Evolutionary conservation across 441 rosid genomes (phyloP).

Genomic region (Macaranga tanarius): DNA sequence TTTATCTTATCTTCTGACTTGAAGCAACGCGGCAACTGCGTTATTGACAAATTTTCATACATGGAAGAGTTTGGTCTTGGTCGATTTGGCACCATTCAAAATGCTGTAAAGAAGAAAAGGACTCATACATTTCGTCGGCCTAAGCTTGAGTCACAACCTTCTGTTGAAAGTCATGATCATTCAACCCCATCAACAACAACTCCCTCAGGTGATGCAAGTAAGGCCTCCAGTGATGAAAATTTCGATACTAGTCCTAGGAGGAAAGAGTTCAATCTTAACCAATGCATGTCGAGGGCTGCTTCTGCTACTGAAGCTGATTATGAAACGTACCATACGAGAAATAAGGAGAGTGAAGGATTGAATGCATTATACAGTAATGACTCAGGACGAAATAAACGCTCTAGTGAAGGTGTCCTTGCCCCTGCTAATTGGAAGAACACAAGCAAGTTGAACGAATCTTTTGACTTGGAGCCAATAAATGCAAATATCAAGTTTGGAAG

Average conservation of each 20-base stretch:
- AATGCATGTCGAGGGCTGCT: slow-evolving; percentile 49
- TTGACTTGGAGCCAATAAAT: slow-evolving; percentile 27
- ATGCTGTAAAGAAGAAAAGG: slow-evolving; percentile 67
- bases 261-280: slow-evolving; percentile 77
- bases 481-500: slow-evolving; percentile 28
- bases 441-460: slow-evolving; percentile 26
- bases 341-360: slow-evolving; percentile 40
- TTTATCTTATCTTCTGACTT: slow-evolving; percentile 21
- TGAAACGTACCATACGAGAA: slow-evolving; percentile 26
- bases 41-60: slow-evolving; percentile 12
- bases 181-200: slow-evolving; percentile 40
- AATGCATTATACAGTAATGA: slow-evolving; percentile 37
- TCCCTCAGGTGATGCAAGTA: slow-evolving; percentile 47
- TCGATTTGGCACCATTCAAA: slow-evolving; percentile 37
- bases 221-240: slow-evolving; percentile 69
- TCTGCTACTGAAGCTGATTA: slow-evolving; percentile 36
- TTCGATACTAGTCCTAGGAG: slow-evolving; percentile 47
- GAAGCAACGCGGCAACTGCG: slow-evolving; percentile 21
- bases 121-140: slow-evolving; percentile 61
- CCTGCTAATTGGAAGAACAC: slow-evolving; percentile 65
- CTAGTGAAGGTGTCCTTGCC: slow-evolving; percentile 75
- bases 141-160: slow-evolving; percentile 52
- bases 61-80: slow-evolving; percentile 58
- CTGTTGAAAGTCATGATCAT: slow-evolving; percentile 34
- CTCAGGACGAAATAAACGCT: slow-evolving; percentile 40